These are phyloP conservation scores for Hirschioporus abietinus DNA, from an alignment of 768 basidiomycete species.

Conservation along the genomic window DNA sequence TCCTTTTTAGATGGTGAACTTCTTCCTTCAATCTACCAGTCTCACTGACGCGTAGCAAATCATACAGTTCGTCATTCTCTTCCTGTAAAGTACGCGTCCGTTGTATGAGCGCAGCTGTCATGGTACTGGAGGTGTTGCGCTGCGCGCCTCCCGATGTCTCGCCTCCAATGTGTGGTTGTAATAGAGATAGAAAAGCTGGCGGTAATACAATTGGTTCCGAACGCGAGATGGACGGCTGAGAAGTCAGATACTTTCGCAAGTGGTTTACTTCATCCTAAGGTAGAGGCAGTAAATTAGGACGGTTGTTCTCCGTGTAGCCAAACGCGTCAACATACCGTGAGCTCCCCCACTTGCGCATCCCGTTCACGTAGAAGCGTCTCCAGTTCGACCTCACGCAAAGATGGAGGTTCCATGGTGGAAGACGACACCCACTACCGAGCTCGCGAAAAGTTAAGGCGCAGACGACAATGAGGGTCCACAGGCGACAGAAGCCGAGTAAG, in stretches of 20 bases:
- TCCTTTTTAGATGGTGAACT: constrained; percentile 59
- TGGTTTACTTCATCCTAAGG: constrained; percentile 68
- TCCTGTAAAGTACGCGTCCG: constrained; percentile 69
- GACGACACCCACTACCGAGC: background rate
- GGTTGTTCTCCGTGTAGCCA: constrained; percentile 12
- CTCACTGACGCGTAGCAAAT: constrained; percentile 66
- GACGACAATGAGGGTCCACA: background rate
- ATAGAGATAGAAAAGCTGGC: constrained; percentile 59
- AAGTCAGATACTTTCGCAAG: constrained; percentile 58
- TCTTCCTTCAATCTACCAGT: constrained; percentile 81
- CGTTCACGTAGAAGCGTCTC: constrained; percentile 73
- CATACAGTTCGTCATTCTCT: constrained; percentile 84
- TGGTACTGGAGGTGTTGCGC: constrained; percentile 44
- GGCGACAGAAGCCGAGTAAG: background rate
- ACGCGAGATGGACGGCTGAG: constrained; percentile 53
- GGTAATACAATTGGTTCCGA: constrained; percentile 67
- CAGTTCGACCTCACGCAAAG: constrained; percentile 73
- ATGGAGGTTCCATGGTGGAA: constrained; percentile 59
- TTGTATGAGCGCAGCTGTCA: constrained; percentile 70
- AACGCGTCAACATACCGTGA: constrained; percentile 49
- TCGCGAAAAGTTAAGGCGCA: background rate
- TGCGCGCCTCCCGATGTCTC: constrained; percentile 27
- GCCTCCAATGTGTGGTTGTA: constrained; percentile 61
- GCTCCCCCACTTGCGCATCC: constrained; percentile 65
- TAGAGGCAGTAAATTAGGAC: constrained; percentile 17